phyloP scores from a whole-genome alignment of 83 land plant species.

The Thuja plicata region DNA sequence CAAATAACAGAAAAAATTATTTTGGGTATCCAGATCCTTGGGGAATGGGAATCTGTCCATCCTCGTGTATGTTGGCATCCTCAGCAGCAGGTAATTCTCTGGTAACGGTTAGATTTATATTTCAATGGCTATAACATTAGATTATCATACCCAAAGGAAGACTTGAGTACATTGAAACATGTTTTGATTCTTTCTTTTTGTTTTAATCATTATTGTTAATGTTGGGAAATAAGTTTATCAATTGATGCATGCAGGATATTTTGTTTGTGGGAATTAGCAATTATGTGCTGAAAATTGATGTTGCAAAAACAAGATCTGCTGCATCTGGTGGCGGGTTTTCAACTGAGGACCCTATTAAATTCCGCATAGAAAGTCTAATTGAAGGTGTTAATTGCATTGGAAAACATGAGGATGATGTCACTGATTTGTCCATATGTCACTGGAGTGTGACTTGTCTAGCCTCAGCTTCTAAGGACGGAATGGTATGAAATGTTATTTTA shows the following conservation, averaged over 20 bases:
- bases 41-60: conserved; percentile 68
- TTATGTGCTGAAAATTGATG: conserved; percentile 70
- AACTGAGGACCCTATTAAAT: conserved; percentile 75
- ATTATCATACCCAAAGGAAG: neutral
- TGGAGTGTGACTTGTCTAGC: conserved; percentile 77
- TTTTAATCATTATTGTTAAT: neutral
- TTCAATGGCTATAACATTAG: neutral
- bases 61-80: conserved; percentile 95
- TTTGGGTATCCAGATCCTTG: conserved; percentile 71
- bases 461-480: conserved; percentile 90
- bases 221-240: neutral
- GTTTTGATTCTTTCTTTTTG: neutral
- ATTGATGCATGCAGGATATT: conserved; percentile 60
- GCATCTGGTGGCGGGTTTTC: conserved; percentile 55
- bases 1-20: conserved; percentile 78
- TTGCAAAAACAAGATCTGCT: conserved; percentile 53
- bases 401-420: conserved; percentile 84
- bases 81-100: conserved; percentile 60
- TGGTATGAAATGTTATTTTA: conserved; percentile 33
- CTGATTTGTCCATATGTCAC: conserved; percentile 72
- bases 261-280: conserved; percentile 80
- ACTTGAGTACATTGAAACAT: neutral
- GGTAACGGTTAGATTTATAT: neutral
- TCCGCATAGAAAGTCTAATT: conserved; percentile 62
- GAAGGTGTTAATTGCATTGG: conserved; percentile 87